phyloP scores from a whole-genome alignment of 176 grass and related monocot species.

The Raddia distichophylla region DNA sequence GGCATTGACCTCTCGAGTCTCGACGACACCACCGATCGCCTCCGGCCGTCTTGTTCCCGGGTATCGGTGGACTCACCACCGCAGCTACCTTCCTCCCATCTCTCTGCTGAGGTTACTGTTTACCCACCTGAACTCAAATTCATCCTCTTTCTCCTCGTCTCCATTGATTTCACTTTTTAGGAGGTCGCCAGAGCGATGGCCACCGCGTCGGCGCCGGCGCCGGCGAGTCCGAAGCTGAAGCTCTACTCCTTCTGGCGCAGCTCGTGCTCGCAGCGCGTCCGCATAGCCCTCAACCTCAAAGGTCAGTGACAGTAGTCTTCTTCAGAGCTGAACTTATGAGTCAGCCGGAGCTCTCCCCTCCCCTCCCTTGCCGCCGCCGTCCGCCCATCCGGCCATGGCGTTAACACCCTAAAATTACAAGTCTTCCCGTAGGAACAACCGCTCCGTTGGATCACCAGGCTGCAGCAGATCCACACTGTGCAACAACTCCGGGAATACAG shows the following conservation, averaged over 20 bases:
- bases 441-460: too few relatives aligned
- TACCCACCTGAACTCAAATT: neutral
- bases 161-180: neutral
- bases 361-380: too few relatives aligned
- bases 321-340: too few relatives aligned
- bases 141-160: neutral
- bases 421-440: too few relatives aligned
- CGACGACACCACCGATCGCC: too few relatives aligned
- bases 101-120: neutral
- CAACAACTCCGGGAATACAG: too few relatives aligned
- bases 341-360: too few relatives aligned
- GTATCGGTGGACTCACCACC: neutral
- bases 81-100: neutral
- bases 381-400: too few relatives aligned
- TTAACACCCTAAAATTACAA: too few relatives aligned
- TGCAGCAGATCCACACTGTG: too few relatives aligned
- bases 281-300: slow-evolving; percentile 39
- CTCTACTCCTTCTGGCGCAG: slow-evolving; percentile 48
- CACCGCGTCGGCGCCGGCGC: neutral
- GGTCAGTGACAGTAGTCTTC: too few relatives aligned
- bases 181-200: neutral
- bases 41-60: neutral
- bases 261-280: slow-evolving; percentile 32
- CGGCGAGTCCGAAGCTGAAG: slow-evolving; percentile 6
- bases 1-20: neutral